Evolutionary conservation across 2,329 filamentous ascomycete species (phyloP).

Genomic region (Fusarium devonianum): DNA sequence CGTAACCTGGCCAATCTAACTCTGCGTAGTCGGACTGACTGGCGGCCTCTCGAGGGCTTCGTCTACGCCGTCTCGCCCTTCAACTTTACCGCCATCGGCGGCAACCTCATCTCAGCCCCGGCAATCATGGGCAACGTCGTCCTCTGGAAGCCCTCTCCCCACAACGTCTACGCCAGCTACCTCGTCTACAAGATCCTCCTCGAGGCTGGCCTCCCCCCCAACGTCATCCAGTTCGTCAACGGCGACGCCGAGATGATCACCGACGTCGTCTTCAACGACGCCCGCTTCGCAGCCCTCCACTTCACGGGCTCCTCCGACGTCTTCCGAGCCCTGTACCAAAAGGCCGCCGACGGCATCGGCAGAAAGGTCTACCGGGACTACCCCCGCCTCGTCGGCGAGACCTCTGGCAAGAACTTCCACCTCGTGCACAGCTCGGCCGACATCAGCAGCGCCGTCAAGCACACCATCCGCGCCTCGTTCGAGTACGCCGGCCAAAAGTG

Average conservation of each 20-base stretch:
- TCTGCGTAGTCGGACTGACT: slow-evolving; percentile 4
- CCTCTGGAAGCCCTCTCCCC: slow-evolving; percentile 91
- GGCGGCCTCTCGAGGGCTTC: slow-evolving; percentile 80
- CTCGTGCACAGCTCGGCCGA: slow-evolving; percentile 79
- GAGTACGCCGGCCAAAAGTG: slow-evolving; percentile 93
- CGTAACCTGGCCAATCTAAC: not conserved
- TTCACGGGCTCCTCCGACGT: slow-evolving; percentile 92
- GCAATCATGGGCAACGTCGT: slow-evolving; percentile 93
- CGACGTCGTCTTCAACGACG: slow-evolving; percentile 74
- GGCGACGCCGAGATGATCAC: slow-evolving; percentile 86
- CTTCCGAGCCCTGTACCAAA: slow-evolving; percentile 84
- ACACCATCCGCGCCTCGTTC: slow-evolving; percentile 84
- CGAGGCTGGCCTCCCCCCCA: slow-evolving; percentile 84
- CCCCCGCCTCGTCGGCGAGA: slow-evolving; percentile 86
- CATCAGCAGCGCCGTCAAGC: slow-evolving; percentile 75
- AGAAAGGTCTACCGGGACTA: slow-evolving; percentile 83
- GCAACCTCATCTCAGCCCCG: slow-evolving; percentile 81
- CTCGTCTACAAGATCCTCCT: slow-evolving; percentile 86
- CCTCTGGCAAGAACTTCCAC: slow-evolving; percentile 92
- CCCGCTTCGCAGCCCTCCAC: slow-evolving; percentile 83
- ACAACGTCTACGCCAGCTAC: slow-evolving; percentile 84
- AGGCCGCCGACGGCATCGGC: slow-evolving; percentile 80
- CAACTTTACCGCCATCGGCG: slow-evolving; percentile 96
- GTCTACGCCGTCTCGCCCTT: slow-evolving; percentile 93
- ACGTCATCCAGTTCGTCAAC: slow-evolving; percentile 91